Percentiles rank a stretch among this genome's conserved stretches.
These are phyloP conservation scores for Nelumbo lutea DNA, from an alignment of 164 flowering plant species.

Conservation along the genomic window DNA sequence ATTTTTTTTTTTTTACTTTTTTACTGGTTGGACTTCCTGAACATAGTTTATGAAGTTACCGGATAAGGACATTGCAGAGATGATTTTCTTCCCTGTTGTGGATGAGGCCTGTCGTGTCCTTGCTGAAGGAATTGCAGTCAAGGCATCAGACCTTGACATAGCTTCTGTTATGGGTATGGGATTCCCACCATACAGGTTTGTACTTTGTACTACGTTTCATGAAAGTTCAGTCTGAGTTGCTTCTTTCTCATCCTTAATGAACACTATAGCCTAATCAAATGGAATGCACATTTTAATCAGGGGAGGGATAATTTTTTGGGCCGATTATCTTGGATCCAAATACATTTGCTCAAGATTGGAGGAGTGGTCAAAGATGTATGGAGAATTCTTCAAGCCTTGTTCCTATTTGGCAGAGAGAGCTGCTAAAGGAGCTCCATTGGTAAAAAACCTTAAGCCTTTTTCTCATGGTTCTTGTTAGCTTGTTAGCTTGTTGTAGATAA, in stretches of 20 bases:
- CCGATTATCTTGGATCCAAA: slow-evolving; percentile 75
- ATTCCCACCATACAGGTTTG: slow-evolving; percentile 89
- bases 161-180: slow-evolving; percentile 92
- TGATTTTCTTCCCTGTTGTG: slow-evolving; percentile 90
- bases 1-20: too few relatives aligned
- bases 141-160: slow-evolving; percentile 86
- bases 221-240: not conserved
- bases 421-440: slow-evolving; percentile 67
- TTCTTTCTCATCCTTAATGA: not conserved
- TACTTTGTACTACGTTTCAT: not conserved
- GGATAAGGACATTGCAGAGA: slow-evolving; percentile 79
- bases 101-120: slow-evolving; percentile 92
- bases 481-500: too few relatives aligned
- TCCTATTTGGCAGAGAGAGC: slow-evolving; percentile 81
- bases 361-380: slow-evolving; percentile 70
- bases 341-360: slow-evolving; percentile 70
- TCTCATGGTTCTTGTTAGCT: not conserved
- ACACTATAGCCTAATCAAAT: not conserved
- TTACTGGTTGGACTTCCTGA: not conserved
- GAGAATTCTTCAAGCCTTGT: slow-evolving; percentile 83
- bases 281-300: slow-evolving; percentile 30
- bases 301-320: slow-evolving; percentile 94
- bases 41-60: slow-evolving; percentile 47
- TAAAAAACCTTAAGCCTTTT: slow-evolving; percentile 21
- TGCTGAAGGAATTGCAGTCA: slow-evolving; percentile 82